Conservation (phyloP, 2,329 filamentous ascomycete species). For the Colletotrichum navitas region DNA sequence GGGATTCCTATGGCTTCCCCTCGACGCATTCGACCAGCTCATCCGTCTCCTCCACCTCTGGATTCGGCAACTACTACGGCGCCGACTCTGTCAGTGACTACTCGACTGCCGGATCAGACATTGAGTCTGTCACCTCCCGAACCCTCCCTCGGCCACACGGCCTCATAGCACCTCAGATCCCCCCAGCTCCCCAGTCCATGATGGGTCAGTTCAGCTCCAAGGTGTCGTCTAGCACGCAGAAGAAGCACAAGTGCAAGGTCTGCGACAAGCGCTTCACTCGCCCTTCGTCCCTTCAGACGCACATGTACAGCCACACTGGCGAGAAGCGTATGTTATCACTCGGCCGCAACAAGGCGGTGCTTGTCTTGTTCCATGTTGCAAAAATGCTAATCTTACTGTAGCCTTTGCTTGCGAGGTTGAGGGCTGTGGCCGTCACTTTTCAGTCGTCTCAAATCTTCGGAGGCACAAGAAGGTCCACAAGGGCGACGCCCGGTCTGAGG, state of each 20-base stretch:
- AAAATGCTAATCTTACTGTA: conserved; percentile 53
- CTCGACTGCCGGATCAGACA: conserved; percentile 88
- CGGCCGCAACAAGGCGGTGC: background rate
- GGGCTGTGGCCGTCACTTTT: conserved; percentile 95
- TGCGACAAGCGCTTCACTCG: conserved; percentile 98
- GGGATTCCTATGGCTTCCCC: conserved; percentile 93
- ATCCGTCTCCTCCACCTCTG: conserved; percentile 93
- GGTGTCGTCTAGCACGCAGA: conserved; percentile 93
- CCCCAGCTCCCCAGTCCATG: conserved; percentile 93
- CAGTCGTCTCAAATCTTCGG: conserved; percentile 94
- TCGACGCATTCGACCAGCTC: conserved; percentile 87
- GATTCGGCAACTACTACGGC: conserved; percentile 87
- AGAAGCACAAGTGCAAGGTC: conserved; percentile 99
- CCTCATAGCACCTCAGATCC: conserved; percentile 70
- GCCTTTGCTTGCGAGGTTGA: conserved; percentile 95
- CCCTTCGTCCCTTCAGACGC: conserved; percentile 93
- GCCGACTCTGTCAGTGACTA: conserved; percentile 92
- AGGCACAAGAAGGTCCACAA: conserved; percentile 97
- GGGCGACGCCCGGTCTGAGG: conserved; percentile 74
- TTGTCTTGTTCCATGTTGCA: background rate
- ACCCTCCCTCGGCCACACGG: conserved; percentile 85
- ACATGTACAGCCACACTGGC: conserved; percentile 98
- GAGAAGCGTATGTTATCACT: conserved; percentile 85
- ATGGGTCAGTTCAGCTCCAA: conserved; percentile 99
- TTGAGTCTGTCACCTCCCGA: conserved; percentile 82